Base-by-base conservation (phyloP, 2,329 filamentous ascomycete genomes). In the Teratosphaeria epicoccoides region DNA sequence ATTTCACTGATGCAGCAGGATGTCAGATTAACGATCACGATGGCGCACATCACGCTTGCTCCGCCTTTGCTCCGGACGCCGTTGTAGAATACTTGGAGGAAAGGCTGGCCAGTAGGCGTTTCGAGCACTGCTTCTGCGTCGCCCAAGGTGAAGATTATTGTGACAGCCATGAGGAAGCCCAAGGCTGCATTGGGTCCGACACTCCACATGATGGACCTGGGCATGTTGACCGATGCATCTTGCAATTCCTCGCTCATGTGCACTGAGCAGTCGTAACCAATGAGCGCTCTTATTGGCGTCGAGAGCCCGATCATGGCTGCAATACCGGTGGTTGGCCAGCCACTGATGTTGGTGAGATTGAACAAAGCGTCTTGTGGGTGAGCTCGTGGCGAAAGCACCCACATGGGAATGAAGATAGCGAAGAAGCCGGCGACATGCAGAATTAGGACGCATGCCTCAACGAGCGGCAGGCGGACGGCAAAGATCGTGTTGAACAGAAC, bases 251-350 rank as follows among this genome's bases (percentile, higher is more conserved):
- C 49, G 55, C 55, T 43, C 61, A 61, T 56, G 52, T 64, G 61
- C 6, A 57, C 56, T 14, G 51, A 46, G 44, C 54, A 59, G 46
- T 66, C 63, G 29, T 55, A 59, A 14, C 61, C 61, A 43, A 63
- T 58, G 2, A 62, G 47, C 1, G 56, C 50, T 17, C 50, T 52
- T 17, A 60, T 25, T 2, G 56, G 55, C 4, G 65, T 66, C 22
- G 69, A 63, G 23, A 73, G 54, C 3, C 73, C 73, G 12, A 76
- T 68, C 49, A 74, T 68, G n/a, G 54, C 46, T 5, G 59, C 74
- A 29, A 79, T 61, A 1, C 60, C 60, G 23, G 49, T 56, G 6
- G 49, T 61, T n/a, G 51, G 51, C 61, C 61, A 64, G 29, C 56
- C 56, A 2, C 59, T 57, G 12, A 54, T 52, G 52, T 63, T 57